These are phyloP conservation scores for Fusarium sp. DNA, from an alignment of 2,329 filamentous ascomycete species.

Conservation along the genomic window DNA sequence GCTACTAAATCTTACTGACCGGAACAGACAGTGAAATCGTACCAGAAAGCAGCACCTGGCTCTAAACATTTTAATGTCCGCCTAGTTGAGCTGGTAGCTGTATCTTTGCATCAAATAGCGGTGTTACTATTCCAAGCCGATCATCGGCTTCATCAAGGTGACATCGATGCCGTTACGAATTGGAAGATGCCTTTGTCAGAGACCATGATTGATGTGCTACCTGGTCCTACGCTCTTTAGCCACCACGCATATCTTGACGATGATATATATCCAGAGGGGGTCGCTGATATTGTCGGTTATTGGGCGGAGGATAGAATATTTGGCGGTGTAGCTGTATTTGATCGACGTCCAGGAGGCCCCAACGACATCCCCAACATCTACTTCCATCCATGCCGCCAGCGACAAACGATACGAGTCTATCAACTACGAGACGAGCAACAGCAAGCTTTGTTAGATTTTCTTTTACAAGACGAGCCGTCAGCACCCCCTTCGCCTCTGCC, in stretches of 20 bases:
- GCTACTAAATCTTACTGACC: background rate
- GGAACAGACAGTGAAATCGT: background rate
- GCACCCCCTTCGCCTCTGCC: constrained; percentile 10
- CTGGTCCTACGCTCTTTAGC: constrained; percentile 25
- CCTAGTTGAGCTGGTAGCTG: constrained; percentile 17
- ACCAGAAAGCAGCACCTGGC: background rate
- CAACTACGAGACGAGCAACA: constrained; percentile 29
- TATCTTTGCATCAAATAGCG: constrained; percentile 24
- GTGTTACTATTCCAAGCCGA: constrained; percentile 18
- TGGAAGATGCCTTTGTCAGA: constrained; percentile 25
- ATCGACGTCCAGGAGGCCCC: background rate
- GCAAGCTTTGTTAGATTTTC: constrained; percentile 15
- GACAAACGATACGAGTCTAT: constrained; percentile 29
- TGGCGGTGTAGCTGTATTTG: constrained; percentile 22
- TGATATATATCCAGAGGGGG: constrained; percentile 29
- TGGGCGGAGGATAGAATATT: constrained; percentile 32
- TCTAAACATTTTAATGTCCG: constrained; percentile 11
- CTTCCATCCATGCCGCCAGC: constrained; percentile 22
- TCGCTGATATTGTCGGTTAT: constrained; percentile 30
- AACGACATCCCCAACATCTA: constrained; percentile 17
- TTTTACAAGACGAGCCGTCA: constrained; percentile 1
- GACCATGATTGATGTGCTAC: constrained; percentile 1
- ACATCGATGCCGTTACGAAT: constrained; percentile 15
- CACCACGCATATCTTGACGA: constrained; percentile 27
- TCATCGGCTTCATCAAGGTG: constrained; percentile 11